Evolutionary conservation across 208 protist genomes (phyloP).

Genomic region (Trypanosoma scelopori): DNA sequence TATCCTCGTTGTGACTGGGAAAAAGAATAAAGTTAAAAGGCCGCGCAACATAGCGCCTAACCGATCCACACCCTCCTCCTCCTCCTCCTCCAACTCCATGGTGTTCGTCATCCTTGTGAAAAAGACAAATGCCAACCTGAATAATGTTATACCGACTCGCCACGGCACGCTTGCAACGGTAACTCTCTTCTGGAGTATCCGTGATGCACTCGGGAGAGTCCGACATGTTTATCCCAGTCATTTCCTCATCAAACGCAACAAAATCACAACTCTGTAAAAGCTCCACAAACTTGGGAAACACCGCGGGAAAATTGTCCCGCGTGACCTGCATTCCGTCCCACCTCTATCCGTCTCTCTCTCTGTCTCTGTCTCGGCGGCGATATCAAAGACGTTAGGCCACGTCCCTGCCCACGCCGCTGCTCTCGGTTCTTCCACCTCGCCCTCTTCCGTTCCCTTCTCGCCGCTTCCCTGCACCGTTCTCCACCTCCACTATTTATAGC

Average conservation of each 20-base stretch:
- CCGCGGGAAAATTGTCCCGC: slow-evolving; percentile 59
- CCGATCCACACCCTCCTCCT: too few relatives aligned
- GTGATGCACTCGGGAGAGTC: slow-evolving; percentile 63
- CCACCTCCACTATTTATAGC: too few relatives aligned
- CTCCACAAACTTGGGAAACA: slow-evolving; percentile 64
- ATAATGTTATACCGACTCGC: slow-evolving; percentile 77
- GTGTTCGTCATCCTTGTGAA: slow-evolving; percentile 40
- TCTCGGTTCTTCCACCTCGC: too few relatives aligned
- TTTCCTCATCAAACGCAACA: slow-evolving; percentile 86
- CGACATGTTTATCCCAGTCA: slow-evolving; percentile 76
- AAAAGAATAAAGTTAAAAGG: slow-evolving; percentile 84
- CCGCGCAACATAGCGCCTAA: slow-evolving; percentile 38
- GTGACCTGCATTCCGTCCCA: slow-evolving; percentile 63
- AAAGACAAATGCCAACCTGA: slow-evolving; percentile 82
- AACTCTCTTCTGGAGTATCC: slow-evolving; percentile 57
- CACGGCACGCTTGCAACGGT: slow-evolving; percentile 58
- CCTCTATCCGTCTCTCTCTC: slow-evolving; percentile 1
- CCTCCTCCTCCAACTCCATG: too few relatives aligned
- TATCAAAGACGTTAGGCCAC: too few relatives aligned
- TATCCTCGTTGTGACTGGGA: slow-evolving; percentile 51
- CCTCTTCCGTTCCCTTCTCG: too few relatives aligned
- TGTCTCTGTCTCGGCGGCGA: neutral
- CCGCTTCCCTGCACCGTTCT: too few relatives aligned
- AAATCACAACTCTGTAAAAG: slow-evolving; percentile 74
- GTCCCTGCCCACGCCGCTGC: too few relatives aligned